phyloP scores from a whole-genome alignment of 1,139 yeast species.

The Pichia sp. region DNA sequence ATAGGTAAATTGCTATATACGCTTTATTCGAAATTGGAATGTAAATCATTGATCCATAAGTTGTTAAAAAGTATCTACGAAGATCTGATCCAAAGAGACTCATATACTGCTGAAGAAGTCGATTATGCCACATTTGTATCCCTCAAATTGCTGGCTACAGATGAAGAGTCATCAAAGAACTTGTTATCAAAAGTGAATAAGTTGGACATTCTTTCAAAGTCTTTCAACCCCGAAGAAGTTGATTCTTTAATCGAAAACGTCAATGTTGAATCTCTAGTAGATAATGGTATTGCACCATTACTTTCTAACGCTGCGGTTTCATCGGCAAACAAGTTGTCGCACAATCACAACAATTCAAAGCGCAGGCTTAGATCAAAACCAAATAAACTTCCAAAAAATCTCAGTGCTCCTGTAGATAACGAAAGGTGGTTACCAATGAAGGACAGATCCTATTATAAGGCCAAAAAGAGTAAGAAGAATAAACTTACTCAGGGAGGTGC shows the following conservation, averaged over 20 bases:
- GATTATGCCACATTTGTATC: neutral
- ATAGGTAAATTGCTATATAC: slow-evolving; percentile 38
- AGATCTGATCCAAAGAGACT: slow-evolving; percentile 5
- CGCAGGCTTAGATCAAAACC: slow-evolving; percentile 27
- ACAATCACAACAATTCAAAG: neutral
- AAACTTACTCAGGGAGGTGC: slow-evolving; percentile 66
- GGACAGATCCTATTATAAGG: slow-evolving; percentile 77
- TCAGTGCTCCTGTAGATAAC: slow-evolving; percentile 36
- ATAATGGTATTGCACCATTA: slow-evolving; percentile 33
- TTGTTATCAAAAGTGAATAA: neutral
- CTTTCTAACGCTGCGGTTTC: slow-evolving; percentile 8
- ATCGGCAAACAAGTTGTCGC: neutral
- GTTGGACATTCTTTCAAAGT: slow-evolving; percentile 15
- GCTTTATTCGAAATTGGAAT: slow-evolving; percentile 35
- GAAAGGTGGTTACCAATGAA: slow-evolving; percentile 92
- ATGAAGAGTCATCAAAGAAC: neutral
- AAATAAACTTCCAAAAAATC: slow-evolving; percentile 37
- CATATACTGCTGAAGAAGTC: neutral
- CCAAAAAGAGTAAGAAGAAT: slow-evolving; percentile 55
- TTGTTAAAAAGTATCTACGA: slow-evolving; percentile 26
- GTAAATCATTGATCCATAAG: slow-evolving; percentile 21
- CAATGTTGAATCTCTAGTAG: slow-evolving; percentile 25
- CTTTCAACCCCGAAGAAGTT: slow-evolving; percentile 8
- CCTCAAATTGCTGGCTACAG: neutral
- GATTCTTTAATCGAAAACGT: slow-evolving; percentile 16